Evolutionary conservation across 1,284 basidiomycete species (phyloP).

Genomic region (Tylopilus sp.): DNA sequence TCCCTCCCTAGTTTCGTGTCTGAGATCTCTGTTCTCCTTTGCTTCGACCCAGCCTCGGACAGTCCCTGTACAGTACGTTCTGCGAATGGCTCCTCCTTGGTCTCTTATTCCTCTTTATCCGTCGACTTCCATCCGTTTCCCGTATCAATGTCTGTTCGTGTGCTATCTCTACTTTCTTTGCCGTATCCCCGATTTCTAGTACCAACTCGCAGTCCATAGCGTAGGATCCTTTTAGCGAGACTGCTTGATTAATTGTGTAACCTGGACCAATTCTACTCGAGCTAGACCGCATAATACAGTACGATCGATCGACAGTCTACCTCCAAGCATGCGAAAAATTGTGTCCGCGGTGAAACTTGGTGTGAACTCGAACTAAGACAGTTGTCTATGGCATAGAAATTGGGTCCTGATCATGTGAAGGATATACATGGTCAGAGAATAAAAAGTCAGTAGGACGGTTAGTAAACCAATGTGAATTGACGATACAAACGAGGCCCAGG

Average conservation of each 20-base stretch:
- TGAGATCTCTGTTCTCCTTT: not conserved
- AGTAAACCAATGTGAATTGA: not conserved
- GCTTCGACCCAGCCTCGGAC: constrained; percentile 10
- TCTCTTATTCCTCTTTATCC: constrained; percentile 40
- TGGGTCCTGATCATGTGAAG: not conserved
- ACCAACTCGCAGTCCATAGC: constrained; percentile 12
- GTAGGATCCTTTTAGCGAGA: constrained; percentile 20
- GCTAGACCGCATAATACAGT: not conserved
- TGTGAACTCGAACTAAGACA: not conserved
- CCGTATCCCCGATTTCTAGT: not conserved
- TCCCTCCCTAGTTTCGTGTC: constrained; percentile 5
- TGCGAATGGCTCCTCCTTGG: constrained; percentile 13
- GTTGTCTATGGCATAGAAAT: not conserved
- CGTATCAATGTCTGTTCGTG: constrained; percentile 8
- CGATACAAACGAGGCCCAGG: not conserved
- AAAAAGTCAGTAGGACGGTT: not conserved
- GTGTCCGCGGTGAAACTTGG: not conserved
- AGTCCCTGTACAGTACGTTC: constrained; percentile 27
- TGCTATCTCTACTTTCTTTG: constrained; percentile 8
- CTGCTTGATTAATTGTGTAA: constrained; percentile 20
- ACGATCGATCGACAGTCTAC: not conserved
- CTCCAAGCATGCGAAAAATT: not conserved
- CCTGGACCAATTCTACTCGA: constrained; percentile 3
- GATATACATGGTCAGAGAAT: not conserved
- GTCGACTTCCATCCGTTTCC: constrained; percentile 2